Evolutionary conservation across 345 rosid species (phyloP), one percentile per base, ranked within the genome.

Genomic region (Eucalyptus paniculata): DNA sequence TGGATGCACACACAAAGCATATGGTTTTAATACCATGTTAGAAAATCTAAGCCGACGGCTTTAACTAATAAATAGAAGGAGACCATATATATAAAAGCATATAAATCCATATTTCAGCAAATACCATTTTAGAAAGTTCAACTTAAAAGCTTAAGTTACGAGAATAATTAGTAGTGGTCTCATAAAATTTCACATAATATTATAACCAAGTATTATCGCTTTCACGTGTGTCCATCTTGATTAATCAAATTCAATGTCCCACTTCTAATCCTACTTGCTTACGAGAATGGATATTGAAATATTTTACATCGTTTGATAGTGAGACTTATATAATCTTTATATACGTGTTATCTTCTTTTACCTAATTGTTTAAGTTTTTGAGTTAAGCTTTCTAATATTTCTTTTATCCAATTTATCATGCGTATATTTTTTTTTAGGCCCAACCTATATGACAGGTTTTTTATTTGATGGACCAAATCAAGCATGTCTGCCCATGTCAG

Each of bases 21-120:
- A 16, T 65, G 37, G 37, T 8, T 65, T 15, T 14, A 1, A 30
- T 62, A n/a, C 1, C 2, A 65, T 65, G 32, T 65, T 65, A n/a
- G 3, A 65, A 65, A n/a, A 17, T n/a, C 19, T 16, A n/a, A n/a
- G 6, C 3, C 0, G 0, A n/a, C 2, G 16, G 1, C 5, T n/a
- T n/a, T 7, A n/a, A 30, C 19, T 65, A 65, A 65, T 65, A 65
- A 4, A 14, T 65, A 7, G 21, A 65, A 15, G 6, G 19, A n/a
- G 21, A 8, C 37, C 37, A 65, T 9, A n/a, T 0, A 15, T 65
- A 65, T 15, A 65, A 15, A 4, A n/a, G 19, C 77, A 16, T n/a
- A 65, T 65, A 65, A n/a, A 32, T 13, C 21, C 21, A 65, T 65
- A 65, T 65, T 15, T n/a, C 11, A 65, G 16, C 11, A 65, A 16